Conservation (phyloP, 192 early-diverging fungal species). For the Rhizoclosmatium globosum region DNA sequence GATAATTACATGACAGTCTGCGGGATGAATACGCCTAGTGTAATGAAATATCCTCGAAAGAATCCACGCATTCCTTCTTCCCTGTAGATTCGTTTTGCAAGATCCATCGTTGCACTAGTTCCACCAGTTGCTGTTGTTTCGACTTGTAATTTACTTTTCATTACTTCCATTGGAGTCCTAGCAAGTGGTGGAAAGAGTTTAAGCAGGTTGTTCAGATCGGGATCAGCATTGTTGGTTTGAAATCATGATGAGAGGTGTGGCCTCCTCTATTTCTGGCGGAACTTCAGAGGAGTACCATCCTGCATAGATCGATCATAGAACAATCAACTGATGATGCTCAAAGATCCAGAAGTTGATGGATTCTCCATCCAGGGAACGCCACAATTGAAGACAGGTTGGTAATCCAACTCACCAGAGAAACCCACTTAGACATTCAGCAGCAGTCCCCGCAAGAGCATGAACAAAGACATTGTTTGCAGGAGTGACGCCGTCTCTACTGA, state of each 20-base stretch:
- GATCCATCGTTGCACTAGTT: slow-evolving; percentile 15
- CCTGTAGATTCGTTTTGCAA: slow-evolving; percentile 60
- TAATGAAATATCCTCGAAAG: slow-evolving; percentile 77
- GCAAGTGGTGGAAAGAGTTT: too few relatives aligned
- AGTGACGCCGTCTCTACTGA: slow-evolving; percentile 38
- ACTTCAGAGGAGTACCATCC: too few relatives aligned
- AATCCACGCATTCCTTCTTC: slow-evolving; percentile 72
- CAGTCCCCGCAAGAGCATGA: slow-evolving; percentile 63
- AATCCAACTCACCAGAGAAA: slow-evolving; percentile 60
- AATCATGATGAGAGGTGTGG: too few relatives aligned
- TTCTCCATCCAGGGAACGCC: too few relatives aligned
- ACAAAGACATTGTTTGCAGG: slow-evolving; percentile 44
- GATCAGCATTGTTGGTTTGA: neutral
- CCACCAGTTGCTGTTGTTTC: slow-evolving; percentile 1
- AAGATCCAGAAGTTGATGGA: too few relatives aligned
- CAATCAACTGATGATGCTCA: too few relatives aligned
- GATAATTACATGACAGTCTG: slow-evolving; percentile 57
- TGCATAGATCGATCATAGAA: too few relatives aligned
- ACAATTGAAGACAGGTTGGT: neutral
- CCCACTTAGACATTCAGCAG: slow-evolving; percentile 73
- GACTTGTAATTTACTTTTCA: slow-evolving; percentile 79
- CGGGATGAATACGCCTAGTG: slow-evolving; percentile 79
- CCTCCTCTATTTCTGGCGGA: too few relatives aligned
- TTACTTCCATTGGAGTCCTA: slow-evolving; percentile 86
- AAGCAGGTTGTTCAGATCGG: too few relatives aligned